Base-by-base conservation (phyloP, 2,329 filamentous ascomycete genomes). In the Microascus cirrosus region DNA sequence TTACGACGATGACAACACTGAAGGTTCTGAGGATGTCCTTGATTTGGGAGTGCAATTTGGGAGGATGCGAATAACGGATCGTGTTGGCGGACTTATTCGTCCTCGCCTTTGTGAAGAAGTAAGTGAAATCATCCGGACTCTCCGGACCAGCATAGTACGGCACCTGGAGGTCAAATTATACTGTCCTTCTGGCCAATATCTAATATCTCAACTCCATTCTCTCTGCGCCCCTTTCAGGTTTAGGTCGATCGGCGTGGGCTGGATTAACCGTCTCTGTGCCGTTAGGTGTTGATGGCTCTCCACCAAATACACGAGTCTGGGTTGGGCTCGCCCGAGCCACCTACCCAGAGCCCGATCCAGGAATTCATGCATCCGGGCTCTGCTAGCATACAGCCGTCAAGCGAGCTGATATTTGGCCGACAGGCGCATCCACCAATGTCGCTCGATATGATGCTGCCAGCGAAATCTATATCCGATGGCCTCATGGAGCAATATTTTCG, bases 1-100 rank as follows among this genome's bases (percentile, higher is more conserved):
- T 2, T 90, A 90, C 66, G 85, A 86, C 60, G 83, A 85, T 60
- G 83, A 79, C 57, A 48, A 13, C 34, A 22, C 52, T 18, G 70
- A 70, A n/a, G 78, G 83, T 51, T 69, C 68, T 18, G 75, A 86
- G 66, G 85, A 89, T 60, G 71, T 89, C 53, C 79, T 87, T 62
- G 88, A 91, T 68, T 72, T 91, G 28, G 88, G 87, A 1, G 81
- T 90, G 59, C 79, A 80, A 62, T 77, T 91, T 60, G 87, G 87
- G 1, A 86, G 82, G 67, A 81, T 90, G 78, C 51, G 81, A 59
- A 83, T 91, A 60, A 89, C 85, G 2, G 87, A 91, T 65, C 78
- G 87, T 42, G 82, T 91, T 61, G 88, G 88, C 18, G 87, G 87
- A 1, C 80, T 88, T 62, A 84, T 87, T 51, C 76, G 87, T 53